Evolutionary conservation across 805 yeast species (phyloP), one percentile per base, ranked within the genome.

Genomic region (Suhomyces faveliae): DNA sequence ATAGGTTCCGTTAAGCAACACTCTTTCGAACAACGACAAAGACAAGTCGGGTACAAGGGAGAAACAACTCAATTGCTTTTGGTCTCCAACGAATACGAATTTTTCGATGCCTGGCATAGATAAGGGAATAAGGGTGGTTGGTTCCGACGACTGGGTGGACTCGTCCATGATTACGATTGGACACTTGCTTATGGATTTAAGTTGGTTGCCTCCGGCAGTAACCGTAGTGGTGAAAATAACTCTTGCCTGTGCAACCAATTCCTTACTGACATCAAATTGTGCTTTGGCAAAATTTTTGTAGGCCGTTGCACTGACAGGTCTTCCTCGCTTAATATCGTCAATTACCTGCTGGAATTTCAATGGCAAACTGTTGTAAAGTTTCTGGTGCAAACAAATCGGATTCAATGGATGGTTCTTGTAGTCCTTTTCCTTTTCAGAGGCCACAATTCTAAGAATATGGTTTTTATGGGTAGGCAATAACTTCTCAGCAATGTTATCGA

Each of bases 111-210:
- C 87, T 3, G 81, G 78, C 73, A 84, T 77, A 5, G 87, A 82
- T 50, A 85, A 66, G 9, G 91, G 90, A 47, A 85, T 85, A 52
- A 85, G 69, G 0, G 89, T 81, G 1, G 82, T 72, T 5, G 89
- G 86, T 54, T 85, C 92, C 0, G 89, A 81, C 0, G 90, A 83
- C 56, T 85, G 90, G 0, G 90, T 85, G 3, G 88, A 79, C 66
- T 85, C 91, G 68, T 85, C 91, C 86, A 85, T 82, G 25, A 85
- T 84, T 5, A 85, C 86, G 2, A 83, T 83, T 1, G 89, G 89
- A 52, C 78, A 62, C 53, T 73, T 77, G 33, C 73, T 69, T 8
- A 84, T 67, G 11, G 77, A 70, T 55, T 82, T 83, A 54, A 85
- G 66, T 55, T 78, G 81, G 38, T 80, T 76, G 2, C 87, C 87